Evolutionary conservation across 1,139 yeast genomes (phyloP).

Genomic region (Blastobotrys capitulatus): DNA sequence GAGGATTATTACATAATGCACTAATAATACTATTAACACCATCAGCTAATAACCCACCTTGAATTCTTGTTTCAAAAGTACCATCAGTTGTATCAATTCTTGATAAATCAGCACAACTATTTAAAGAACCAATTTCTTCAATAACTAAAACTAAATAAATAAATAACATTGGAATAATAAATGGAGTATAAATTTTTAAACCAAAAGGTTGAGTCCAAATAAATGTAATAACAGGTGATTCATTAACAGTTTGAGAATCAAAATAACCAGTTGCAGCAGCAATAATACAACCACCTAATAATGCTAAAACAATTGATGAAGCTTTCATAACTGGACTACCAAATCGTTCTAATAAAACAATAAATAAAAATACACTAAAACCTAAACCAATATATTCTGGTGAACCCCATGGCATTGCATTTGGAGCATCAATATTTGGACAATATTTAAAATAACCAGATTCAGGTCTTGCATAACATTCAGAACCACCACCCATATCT

Average conservation of each 20-base stretch:
- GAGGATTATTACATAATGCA: slow-evolving; percentile 61
- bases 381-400: slow-evolving; percentile 84
- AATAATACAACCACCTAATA: slow-evolving; percentile 81
- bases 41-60: slow-evolving; percentile 88
- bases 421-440: slow-evolving; percentile 42
- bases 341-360: slow-evolving; percentile 71
- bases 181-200: slow-evolving; percentile 71
- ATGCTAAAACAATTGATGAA: slow-evolving; percentile 81
- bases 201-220: slow-evolving; percentile 83
- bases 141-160: slow-evolving; percentile 74
- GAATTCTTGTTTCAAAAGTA: slow-evolving; percentile 73
- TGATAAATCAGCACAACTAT: slow-evolving; percentile 89
- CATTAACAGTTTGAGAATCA: slow-evolving; percentile 46
- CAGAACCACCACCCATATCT: slow-evolving; percentile 83
- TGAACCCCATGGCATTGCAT: slow-evolving; percentile 69
- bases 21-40: slow-evolving; percentile 64
- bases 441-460: slow-evolving; percentile 49
- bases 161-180: slow-evolving; percentile 79
- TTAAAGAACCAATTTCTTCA: slow-evolving; percentile 91
- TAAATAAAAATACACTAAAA: slow-evolving; percentile 68
- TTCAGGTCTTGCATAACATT: slow-evolving; percentile 35
- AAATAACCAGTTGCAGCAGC: slow-evolving; percentile 90
- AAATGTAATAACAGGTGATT: slow-evolving; percentile 81
- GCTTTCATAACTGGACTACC: slow-evolving; percentile 96
- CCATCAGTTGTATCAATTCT: slow-evolving; percentile 78